These are phyloP conservation scores for Fusarium sacchari DNA, from an alignment of 2,329 filamentous ascomycete genomes.

Conservation along the genomic window DNA sequence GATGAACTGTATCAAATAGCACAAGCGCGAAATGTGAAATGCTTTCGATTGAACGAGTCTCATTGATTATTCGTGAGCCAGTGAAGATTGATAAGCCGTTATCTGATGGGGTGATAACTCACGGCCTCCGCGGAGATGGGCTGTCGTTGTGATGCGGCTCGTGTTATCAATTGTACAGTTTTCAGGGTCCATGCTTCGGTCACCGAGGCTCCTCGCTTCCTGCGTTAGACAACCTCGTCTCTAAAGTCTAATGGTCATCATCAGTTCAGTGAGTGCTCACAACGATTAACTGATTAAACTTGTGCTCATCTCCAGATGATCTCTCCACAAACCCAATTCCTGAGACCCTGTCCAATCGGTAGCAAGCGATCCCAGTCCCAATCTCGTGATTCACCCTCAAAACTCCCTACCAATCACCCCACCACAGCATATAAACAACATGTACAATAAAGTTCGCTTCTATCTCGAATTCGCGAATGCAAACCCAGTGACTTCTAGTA, in stretches of 20 bases:
- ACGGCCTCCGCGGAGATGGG: constrained; percentile 1
- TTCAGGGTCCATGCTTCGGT: background rate
- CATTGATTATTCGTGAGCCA: background rate
- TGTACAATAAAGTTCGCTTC: background rate
- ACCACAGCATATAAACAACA: background rate
- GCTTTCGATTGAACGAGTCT: background rate
- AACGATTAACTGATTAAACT: no score
- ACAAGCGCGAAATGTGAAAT: constrained; percentile 31
- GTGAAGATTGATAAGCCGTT: constrained; percentile 15
- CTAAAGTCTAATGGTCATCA: background rate
- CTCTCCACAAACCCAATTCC: background rate
- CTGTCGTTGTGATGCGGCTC: background rate
- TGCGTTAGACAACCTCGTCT: background rate
- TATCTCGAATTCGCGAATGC: background rate
- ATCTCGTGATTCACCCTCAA: constrained; percentile 12
- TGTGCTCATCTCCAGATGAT: background rate
- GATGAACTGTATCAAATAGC: constrained; percentile 36
- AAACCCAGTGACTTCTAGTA: fast-evolving
- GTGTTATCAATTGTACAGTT: background rate
- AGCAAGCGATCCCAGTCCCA: background rate
- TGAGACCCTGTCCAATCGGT: background rate
- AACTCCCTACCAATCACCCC: constrained; percentile 32
- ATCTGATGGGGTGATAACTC: background rate
- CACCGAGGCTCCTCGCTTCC: background rate
- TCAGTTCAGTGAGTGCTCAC: background rate